Evolutionary conservation across 1,284 basidiomycete genomes (phyloP).

Genomic region (Pterulicium gracile): DNA sequence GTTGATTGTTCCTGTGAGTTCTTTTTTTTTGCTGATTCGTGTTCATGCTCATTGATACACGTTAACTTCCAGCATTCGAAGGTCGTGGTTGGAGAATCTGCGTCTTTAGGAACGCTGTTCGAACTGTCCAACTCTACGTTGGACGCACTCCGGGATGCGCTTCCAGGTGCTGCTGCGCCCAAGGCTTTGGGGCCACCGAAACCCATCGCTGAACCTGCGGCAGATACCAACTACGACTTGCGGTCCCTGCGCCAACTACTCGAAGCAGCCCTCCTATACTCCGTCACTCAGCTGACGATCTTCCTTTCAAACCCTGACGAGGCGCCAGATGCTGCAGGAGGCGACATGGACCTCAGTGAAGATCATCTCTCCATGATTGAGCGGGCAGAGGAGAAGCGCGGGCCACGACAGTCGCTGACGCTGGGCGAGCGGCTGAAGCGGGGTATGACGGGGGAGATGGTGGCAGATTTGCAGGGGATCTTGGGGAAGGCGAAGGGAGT

Average conservation of each 20-base stretch:
- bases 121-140: slow-evolving; percentile 66
- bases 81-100: slow-evolving; percentile 65
- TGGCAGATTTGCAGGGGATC: slow-evolving; percentile 56
- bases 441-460: slow-evolving; percentile 72
- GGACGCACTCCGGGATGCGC: slow-evolving; percentile 55
- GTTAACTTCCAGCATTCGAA: slow-evolving; percentile 54
- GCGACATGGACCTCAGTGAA: slow-evolving; percentile 30
- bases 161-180: slow-evolving; percentile 43
- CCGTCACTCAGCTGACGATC: slow-evolving; percentile 66
- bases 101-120: slow-evolving; percentile 69
- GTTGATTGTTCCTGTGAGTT: slow-evolving; percentile 64
- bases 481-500: slow-evolving; percentile 54
- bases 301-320: slow-evolving; percentile 63
- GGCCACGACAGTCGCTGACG: slow-evolving; percentile 33
- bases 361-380: slow-evolving; percentile 29
- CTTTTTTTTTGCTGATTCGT: slow-evolving; percentile 4
- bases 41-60: slow-evolving; percentile 7
- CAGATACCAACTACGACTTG: slow-evolving; percentile 42
- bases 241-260: slow-evolving; percentile 30
- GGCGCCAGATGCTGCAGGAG: slow-evolving; percentile 24
- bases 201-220: slow-evolving; percentile 38
- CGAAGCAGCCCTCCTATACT: slow-evolving; percentile 65
- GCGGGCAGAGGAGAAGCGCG: slow-evolving; percentile 30
- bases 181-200: slow-evolving; percentile 23
- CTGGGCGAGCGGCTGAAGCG: slow-evolving; percentile 55